Evolutionary conservation across 225 moss, liverwort and hornwort species (phyloP), one percentile per base, ranked within the genome.

Genomic region (Physcomitrellopsis africana): DNA sequence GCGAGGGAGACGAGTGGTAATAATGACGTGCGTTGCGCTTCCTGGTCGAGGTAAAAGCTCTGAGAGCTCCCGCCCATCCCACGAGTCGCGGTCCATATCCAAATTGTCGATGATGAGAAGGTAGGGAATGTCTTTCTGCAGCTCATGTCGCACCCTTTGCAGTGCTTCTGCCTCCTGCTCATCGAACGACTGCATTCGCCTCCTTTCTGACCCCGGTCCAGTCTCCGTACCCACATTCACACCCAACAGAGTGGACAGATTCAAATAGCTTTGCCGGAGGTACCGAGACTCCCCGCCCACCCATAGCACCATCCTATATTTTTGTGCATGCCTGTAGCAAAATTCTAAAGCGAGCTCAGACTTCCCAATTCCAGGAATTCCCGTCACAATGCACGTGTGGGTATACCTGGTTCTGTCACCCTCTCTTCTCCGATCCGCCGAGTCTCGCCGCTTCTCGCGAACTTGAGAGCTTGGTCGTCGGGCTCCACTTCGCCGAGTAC

Each of bases 271-370:
- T 48, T 84, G 87, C 10, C 87, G 81, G 29, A 87, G 71, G 55
- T 84, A 82, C 0, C 84, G 79, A 45, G 78, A 79, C 67, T 87
- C 84, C 16, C 79, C 87, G 56, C 81, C 79, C 41, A 87, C 70
- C 87, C 87, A 87, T 12, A 87, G 54, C 79, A 87, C 81, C 81
- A 73, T 79, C 45, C 72, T 68, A 45, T 87, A 87, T 63, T 87
- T 87, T 18, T 87, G 81, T 10, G 73, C 45, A 47, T 87, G 74
- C 58, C 81, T 68, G 54, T 84, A 84, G 0, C 84, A 81, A 27
- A 78, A 87, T 51, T 87, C 87, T 10, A 87, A 70, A 9, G 87
- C 84, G 3, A 87, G 79, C 73, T 87, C 87, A 5, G 87, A 79
- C 69, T 87, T 87, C 1, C 87, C 87, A 27, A 87, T 87, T 4